Evolutionary conservation across 129 eudicot genomes (phyloP).

Genomic region (Saposhnikovia divaricata): DNA sequence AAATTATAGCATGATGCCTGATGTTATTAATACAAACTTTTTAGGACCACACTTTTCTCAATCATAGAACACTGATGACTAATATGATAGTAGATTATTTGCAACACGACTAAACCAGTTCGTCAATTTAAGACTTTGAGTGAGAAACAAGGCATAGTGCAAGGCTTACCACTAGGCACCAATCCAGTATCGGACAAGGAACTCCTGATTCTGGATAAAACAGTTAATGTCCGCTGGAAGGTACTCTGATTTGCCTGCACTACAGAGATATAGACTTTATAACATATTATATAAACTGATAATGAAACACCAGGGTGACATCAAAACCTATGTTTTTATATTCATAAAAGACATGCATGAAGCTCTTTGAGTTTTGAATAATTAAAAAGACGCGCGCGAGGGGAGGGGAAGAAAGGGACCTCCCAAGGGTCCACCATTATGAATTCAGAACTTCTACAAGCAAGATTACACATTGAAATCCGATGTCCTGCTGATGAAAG

Average conservation of each 20-base stretch:
- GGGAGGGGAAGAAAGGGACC: conserved; percentile 33
- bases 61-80: not conserved
- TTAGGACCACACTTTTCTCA: not conserved
- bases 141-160: not conserved
- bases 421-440: conserved; percentile 94
- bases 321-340: not conserved
- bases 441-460: conserved; percentile 73
- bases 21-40: not conserved
- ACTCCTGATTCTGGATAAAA: conserved; percentile 62
- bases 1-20: not conserved
- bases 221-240: conserved; percentile 78
- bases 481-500: conserved; percentile 78
- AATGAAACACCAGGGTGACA: not conserved
- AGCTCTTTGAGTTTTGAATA: not conserved
- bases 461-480: conserved; percentile 65
- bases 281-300: not conserved
- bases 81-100: not conserved
- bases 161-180: conserved; percentile 40
- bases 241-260: conserved; percentile 66
- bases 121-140: not conserved
- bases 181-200: conserved; percentile 33
- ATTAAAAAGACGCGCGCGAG: not conserved
- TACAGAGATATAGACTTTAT: not conserved
- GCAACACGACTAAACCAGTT: not conserved
- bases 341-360: not conserved